These are phyloP conservation scores for Solanum gandarillasii DNA, from an alignment of 257 asterid genomes.

Conservation along the genomic window DNA sequence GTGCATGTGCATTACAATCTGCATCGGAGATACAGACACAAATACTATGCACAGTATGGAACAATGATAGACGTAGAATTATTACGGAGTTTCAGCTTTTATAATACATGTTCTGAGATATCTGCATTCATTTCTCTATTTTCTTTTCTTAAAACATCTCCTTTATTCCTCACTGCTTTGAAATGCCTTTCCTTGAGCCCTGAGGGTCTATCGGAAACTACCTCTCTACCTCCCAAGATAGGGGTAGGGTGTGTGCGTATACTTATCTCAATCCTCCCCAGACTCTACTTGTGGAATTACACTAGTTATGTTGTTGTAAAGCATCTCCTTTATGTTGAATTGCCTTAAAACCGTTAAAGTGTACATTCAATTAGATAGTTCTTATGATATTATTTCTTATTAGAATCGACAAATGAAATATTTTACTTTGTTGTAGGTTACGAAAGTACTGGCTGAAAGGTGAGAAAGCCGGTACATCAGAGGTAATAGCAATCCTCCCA, in stretches of 20 bases:
- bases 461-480: conserved; percentile 56
- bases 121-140: not conserved
- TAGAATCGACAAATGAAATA: not conserved
- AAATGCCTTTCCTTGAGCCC: not conserved
- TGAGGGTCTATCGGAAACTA: not conserved
- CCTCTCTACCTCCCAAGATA: not conserved
- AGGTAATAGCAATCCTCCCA: conserved; percentile 57
- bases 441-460: conserved; percentile 83
- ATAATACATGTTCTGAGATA: not conserved
- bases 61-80: not conserved
- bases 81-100: not conserved
- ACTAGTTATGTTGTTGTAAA: not conserved
- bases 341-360: not conserved
- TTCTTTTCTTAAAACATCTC: not conserved
- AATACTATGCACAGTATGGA: not conserved
- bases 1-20: not conserved
- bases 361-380: not conserved
- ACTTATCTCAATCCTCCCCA: not conserved
- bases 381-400: not conserved
- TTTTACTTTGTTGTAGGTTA: conserved; percentile 30
- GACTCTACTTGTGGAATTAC: not conserved
- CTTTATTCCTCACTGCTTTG: not conserved
- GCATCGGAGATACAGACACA: not conserved
- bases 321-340: not conserved
- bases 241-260: not conserved